Evolutionary conservation across 129 eudicot genomes (phyloP).

Genomic region (Flaveria robusta): DNA sequence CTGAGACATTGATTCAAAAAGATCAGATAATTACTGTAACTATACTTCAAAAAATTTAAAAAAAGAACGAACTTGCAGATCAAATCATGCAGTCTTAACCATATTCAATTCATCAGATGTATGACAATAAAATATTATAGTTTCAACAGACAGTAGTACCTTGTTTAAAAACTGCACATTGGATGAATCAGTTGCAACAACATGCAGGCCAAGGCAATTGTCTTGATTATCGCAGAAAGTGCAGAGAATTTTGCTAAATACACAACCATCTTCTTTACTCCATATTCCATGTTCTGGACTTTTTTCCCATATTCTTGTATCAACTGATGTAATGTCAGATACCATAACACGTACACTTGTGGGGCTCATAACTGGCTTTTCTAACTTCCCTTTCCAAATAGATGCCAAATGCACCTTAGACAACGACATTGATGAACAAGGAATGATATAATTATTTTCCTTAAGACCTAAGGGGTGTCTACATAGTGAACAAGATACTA

Average conservation of each 20-base stretch:
- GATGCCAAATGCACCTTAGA: slow-evolving; percentile 60
- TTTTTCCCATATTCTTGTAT: slow-evolving; percentile 49
- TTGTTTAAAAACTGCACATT: slow-evolving; percentile 65
- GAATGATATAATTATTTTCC: slow-evolving; percentile 48
- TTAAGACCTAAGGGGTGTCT: slow-evolving; percentile 69
- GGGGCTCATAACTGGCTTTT: slow-evolving; percentile 27
- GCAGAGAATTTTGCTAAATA: slow-evolving; percentile 63
- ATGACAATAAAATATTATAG: neutral
- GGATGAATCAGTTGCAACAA: slow-evolving; percentile 79
- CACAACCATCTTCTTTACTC: slow-evolving; percentile 98
- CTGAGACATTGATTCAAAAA: neutral
- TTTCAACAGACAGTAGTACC: slow-evolving; percentile 37
- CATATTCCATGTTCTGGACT: slow-evolving; percentile 66
- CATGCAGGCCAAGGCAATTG: slow-evolving; percentile 75
- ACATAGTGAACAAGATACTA: slow-evolving; percentile 64
- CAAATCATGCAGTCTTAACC: neutral
- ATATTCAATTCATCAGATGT: neutral
- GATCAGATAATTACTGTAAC: neutral
- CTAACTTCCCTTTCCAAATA: slow-evolving; percentile 44
- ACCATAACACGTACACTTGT: slow-evolving; percentile 46
- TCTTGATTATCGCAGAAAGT: slow-evolving; percentile 61
- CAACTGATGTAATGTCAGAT: slow-evolving; percentile 52
- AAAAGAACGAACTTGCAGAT: neutral
- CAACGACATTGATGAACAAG: slow-evolving; percentile 49
- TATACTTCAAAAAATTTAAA: neutral